phyloP scores from a whole-genome alignment of 1,139 yeast genomes.

The Kodamaea suecica region DNA sequence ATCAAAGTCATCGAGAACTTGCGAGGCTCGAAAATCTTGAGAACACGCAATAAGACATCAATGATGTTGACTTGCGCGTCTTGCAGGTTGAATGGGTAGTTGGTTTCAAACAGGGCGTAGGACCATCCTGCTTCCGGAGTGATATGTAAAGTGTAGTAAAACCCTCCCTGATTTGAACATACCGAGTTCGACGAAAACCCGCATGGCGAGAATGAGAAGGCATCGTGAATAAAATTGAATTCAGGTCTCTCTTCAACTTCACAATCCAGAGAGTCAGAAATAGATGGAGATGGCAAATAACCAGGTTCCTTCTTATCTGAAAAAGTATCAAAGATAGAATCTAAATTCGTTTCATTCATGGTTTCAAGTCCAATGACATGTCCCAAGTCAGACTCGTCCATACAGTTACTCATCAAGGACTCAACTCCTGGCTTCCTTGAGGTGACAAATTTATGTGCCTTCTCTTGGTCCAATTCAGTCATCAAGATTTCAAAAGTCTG shows the following conservation, averaged over 20 bases:
- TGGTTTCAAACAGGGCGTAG: conserved; percentile 93
- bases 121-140: conserved; percentile 96
- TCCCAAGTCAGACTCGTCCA: conserved; percentile 65
- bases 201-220: conserved; percentile 93
- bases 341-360: conserved; percentile 59
- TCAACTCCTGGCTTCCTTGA: conserved; percentile 53
- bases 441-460: conserved; percentile 61
- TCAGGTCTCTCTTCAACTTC: conserved; percentile 15
- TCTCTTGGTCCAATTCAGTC: conserved; percentile 71
- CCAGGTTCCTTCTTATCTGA: conserved; percentile 18
- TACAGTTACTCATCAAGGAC: conserved; percentile 21
- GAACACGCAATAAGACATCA: conserved; percentile 54
- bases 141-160: conserved; percentile 87
- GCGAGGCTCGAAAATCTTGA: conserved; percentile 68
- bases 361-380: conserved; percentile 71
- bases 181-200: conserved; percentile 90
- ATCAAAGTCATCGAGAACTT: conserved; percentile 74
- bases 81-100: conserved; percentile 51
- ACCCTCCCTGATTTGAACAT: conserved; percentile 49
- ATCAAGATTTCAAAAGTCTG: conserved; percentile 87
- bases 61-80: conserved; percentile 40
- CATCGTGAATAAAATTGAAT: conserved; percentile 58
- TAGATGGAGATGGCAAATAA: conserved; percentile 40
- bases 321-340: conserved; percentile 46
- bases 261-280: conserved; percentile 26